A percentile compares a stretch with the other conserved stretches of the same genome.
phyloP scores from a whole-genome alignment of 1,139 yeast species.

The Nadsonia starkeyi-henricii region DNA sequence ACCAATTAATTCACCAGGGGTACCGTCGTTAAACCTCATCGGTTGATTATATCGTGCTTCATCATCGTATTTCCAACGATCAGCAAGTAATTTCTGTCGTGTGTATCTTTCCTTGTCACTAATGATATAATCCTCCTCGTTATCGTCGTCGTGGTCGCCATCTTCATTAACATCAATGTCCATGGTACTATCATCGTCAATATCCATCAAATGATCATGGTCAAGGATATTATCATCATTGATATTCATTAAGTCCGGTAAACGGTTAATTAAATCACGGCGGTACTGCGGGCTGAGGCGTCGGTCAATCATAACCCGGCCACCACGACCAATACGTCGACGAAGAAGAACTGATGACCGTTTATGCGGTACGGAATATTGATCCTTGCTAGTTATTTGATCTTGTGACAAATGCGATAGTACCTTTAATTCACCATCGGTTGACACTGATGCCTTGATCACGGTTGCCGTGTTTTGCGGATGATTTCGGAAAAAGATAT shows the following conservation, averaged over 20 bases:
- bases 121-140: conserved; percentile 9
- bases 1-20: conserved; percentile 59
- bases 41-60: conserved; percentile 41
- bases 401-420: conserved; percentile 14
- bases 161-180: conserved; percentile 18
- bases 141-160: conserved; percentile 9
- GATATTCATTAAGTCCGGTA: not conserved
- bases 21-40: conserved; percentile 41
- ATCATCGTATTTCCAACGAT: conserved; percentile 65
- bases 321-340: conserved; percentile 62
- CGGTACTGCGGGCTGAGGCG: conserved; percentile 27
- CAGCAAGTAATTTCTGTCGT: conserved; percentile 37
- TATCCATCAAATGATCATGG: conserved; percentile 15
- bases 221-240: conserved; percentile 3
- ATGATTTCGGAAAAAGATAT: not conserved
- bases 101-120: conserved; percentile 7
- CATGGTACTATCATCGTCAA: conserved; percentile 1
- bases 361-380: conserved; percentile 18
- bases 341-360: conserved; percentile 38
- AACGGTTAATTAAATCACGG: too few relatives aligned
- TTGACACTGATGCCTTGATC: not conserved
- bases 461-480: not conserved
- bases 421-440: conserved; percentile 14
- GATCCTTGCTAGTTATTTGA: conserved; percentile 14
- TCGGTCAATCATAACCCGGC: conserved; percentile 62